A percentile compares a stretch with the other conserved stretches of the same genome.
Evolutionary conservation across 2,329 filamentous ascomycete genomes (phyloP).

Genomic region (Fusarium torulosum): DNA sequence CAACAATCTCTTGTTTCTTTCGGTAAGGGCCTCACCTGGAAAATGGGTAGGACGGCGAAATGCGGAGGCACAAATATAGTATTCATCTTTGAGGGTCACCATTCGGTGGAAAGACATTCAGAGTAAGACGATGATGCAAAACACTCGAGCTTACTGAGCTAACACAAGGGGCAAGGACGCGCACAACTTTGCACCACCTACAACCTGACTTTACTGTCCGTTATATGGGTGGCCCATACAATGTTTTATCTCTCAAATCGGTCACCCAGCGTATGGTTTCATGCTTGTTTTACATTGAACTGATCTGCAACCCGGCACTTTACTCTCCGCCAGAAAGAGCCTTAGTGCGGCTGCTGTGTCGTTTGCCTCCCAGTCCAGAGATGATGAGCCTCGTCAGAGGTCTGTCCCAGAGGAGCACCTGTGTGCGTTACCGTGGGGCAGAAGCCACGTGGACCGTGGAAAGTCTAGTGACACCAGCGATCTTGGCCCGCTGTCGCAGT

Average conservation of each 20-base stretch:
- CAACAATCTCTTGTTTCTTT: constrained; percentile 3
- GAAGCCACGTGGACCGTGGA: background rate
- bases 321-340: background rate
- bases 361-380: background rate
- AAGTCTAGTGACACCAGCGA: background rate
- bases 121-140: background rate
- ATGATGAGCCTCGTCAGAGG: background rate
- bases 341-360: background rate
- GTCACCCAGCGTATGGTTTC: background rate
- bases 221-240: constrained; percentile 6
- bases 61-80: background rate
- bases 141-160: background rate
- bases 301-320: background rate
- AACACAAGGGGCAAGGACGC: background rate
- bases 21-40: constrained; percentile 1
- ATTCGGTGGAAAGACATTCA: background rate
- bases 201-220: background rate
- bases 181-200: background rate
- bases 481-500: background rate
- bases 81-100: constrained; percentile 6
- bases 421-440: background rate
- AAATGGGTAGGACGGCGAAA: background rate
- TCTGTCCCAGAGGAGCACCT: background rate
- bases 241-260: background rate
- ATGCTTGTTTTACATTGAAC: constrained; percentile 5